Evolutionary conservation across 1,139 yeast species (phyloP).

Genomic region (Geotrichum histeridarum): DNA sequence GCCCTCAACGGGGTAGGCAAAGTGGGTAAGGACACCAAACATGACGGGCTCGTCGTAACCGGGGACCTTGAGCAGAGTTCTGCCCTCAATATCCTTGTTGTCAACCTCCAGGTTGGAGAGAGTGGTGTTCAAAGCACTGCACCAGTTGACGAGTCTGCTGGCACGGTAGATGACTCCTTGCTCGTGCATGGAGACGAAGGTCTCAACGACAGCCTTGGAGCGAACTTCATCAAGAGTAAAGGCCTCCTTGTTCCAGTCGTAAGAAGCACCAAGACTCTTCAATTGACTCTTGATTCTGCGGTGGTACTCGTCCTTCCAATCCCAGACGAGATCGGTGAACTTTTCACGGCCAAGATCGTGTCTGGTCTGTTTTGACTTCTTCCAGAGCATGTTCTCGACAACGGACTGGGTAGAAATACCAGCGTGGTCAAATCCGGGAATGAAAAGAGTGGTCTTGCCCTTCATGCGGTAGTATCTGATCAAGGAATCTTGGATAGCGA

Average conservation of each 20-base stretch:
- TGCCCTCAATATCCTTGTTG: constrained; percentile 80
- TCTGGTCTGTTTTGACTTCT: constrained; percentile 80
- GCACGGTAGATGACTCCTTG: constrained; percentile 96
- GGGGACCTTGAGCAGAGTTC: constrained; percentile 77
- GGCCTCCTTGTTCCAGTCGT: constrained; percentile 92
- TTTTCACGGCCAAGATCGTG: constrained; percentile 93
- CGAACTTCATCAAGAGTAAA: constrained; percentile 82
- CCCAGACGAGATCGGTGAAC: constrained; percentile 88
- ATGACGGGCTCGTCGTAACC: constrained; percentile 87
- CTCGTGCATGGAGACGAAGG: constrained; percentile 85
- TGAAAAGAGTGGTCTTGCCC: constrained; percentile 86
- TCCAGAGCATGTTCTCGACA: constrained; percentile 94
- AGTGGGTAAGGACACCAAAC: constrained; percentile 92
- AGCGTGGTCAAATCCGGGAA: constrained; percentile 98
- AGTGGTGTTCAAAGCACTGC: constrained; percentile 89
- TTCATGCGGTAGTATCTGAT: constrained; percentile 95
- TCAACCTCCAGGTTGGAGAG: constrained; percentile 94
- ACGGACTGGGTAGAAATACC: constrained; percentile 99
- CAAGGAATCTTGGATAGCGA: constrained; percentile 88
- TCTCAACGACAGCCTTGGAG: constrained; percentile 79
- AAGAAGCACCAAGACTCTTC: constrained; percentile 87
- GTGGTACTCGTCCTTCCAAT: constrained; percentile 96
- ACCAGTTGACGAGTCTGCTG: constrained; percentile 91
- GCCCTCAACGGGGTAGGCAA: constrained; percentile 82
- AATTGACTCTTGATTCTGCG: constrained; percentile 77